A percentile compares a stretch with the other conserved stretches of the same genome.
Evolutionary conservation across 2,329 filamentous ascomycete genomes (phyloP).

Genomic region (Talaromyces sp.): DNA sequence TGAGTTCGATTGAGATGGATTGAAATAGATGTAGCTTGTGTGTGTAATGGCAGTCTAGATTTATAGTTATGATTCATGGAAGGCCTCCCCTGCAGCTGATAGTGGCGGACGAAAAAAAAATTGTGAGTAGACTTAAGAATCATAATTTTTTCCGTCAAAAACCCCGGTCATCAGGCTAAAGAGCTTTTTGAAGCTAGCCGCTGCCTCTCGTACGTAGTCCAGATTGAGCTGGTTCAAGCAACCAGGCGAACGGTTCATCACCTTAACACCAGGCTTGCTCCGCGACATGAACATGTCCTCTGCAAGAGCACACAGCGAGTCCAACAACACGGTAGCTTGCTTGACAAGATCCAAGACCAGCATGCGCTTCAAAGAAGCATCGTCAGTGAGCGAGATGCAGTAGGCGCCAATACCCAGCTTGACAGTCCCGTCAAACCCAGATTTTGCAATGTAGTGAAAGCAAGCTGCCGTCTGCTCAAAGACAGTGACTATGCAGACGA

Average conservation of each 20-base stretch:
- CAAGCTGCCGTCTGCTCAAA: conserved; percentile 14
- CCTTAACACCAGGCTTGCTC: not conserved
- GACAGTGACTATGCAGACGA: conserved; percentile 14
- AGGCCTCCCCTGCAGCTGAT: not conserved
- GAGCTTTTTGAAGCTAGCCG: not conserved
- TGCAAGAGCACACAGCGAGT: conserved; percentile 5
- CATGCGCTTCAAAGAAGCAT: conserved; percentile 10
- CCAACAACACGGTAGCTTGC: conserved; percentile 7
- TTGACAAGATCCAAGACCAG: conserved; percentile 9
- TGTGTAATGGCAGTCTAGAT: not conserved
- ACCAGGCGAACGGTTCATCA: not conserved
- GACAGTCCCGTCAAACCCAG: conserved; percentile 9
- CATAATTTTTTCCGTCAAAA: not conserved
- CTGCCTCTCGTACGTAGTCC: not conserved
- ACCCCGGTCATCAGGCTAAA: not conserved
- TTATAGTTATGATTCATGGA: not conserved
- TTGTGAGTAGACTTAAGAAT: not conserved
- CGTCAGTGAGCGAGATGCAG: conserved; percentile 8
- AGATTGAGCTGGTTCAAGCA: not conserved
- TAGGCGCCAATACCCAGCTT: conserved; percentile 12
- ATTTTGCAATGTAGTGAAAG: conserved; percentile 14
- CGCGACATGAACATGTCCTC: conserved; percentile 3
- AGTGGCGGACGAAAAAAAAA: not conserved
- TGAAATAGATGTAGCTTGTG: not conserved
- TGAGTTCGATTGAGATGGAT: not conserved